phyloP scores from a whole-genome alignment of 306 rosid species.

The Rosa multiflora region DNA sequence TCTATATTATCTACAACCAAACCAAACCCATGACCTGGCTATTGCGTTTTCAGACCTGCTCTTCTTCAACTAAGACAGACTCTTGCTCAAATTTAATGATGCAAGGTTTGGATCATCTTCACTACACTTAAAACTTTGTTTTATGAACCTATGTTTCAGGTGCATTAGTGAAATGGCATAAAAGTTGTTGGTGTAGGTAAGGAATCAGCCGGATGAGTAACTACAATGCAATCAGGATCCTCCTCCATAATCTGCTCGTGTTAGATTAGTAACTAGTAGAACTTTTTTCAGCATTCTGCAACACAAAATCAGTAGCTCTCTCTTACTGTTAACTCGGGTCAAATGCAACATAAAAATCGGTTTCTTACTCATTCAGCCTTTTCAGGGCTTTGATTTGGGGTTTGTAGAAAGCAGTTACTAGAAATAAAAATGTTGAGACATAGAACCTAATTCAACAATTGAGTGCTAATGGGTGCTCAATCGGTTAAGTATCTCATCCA shows the following conservation, averaged over 20 bases:
- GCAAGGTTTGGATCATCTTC: conserved; percentile 17
- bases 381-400: neutral
- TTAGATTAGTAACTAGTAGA: neutral
- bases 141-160: neutral
- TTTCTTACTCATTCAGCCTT: neutral
- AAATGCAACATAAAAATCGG: too few relatives aligned
- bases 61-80: conserved; percentile 16
- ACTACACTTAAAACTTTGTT: neutral
- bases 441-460: neutral
- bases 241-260: neutral
- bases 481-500: neutral
- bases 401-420: neutral
- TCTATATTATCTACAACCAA: neutral
- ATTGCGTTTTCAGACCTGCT: neutral
- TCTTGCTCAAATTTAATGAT: conserved; percentile 14
- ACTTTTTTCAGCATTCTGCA: neutral
- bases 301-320: neutral
- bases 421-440: neutral
- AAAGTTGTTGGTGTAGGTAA: neutral
- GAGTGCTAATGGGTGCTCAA: neutral
- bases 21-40: neutral
- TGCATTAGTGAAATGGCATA: neutral
- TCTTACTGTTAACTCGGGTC: neutral
- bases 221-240: neutral
- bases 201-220: neutral